These are phyloP conservation scores for Rhizodiscina lignyota DNA, from an alignment of 495 filamentous ascomycete genomes.

Conservation along the genomic window DNA sequence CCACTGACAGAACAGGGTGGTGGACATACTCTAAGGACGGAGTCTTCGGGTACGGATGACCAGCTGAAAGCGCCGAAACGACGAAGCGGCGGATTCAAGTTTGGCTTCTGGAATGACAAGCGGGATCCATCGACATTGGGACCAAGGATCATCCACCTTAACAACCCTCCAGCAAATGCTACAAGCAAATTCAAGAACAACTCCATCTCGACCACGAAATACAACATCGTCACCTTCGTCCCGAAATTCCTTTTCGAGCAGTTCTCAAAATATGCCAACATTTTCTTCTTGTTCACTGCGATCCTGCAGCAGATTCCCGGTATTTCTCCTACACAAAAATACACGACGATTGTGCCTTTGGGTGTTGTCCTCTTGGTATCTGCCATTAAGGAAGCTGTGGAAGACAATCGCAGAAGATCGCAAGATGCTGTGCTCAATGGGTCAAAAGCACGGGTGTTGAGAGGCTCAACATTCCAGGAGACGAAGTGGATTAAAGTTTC, in stretches of 20 bases:
- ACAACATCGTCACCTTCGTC: slow-evolving; percentile 87
- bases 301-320: slow-evolving; percentile 89
- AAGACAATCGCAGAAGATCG: slow-evolving; percentile 79
- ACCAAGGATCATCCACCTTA: slow-evolving; percentile 86
- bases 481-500: slow-evolving; percentile 85
- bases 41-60: slow-evolving; percentile 18
- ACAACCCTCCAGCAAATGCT: slow-evolving; percentile 89
- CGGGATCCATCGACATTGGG: slow-evolving; percentile 79
- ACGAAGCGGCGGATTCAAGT: slow-evolving; percentile 65
- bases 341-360: slow-evolving; percentile 90
- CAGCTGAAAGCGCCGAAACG: slow-evolving; percentile 23
- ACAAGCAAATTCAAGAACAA: slow-evolving; percentile 85
- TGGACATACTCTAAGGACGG: slow-evolving; percentile 27
- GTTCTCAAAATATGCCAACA: slow-evolving; percentile 97
- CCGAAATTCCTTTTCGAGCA: slow-evolving; percentile 98
- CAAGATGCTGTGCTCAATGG: slow-evolving; percentile 80
- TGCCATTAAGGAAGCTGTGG: slow-evolving; percentile 83
- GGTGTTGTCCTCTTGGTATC: slow-evolving; percentile 81
- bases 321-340: slow-evolving; percentile 85
- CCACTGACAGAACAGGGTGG: slow-evolving; percentile 78
- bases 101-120: slow-evolving; percentile 78
- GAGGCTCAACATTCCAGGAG: slow-evolving; percentile 71
- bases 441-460: slow-evolving; percentile 69
- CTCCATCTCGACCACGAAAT: slow-evolving; percentile 94
- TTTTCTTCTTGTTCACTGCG: slow-evolving; percentile 99